Conservation (phyloP, 129 eudicot species). For the Arctium lappa region DNA sequence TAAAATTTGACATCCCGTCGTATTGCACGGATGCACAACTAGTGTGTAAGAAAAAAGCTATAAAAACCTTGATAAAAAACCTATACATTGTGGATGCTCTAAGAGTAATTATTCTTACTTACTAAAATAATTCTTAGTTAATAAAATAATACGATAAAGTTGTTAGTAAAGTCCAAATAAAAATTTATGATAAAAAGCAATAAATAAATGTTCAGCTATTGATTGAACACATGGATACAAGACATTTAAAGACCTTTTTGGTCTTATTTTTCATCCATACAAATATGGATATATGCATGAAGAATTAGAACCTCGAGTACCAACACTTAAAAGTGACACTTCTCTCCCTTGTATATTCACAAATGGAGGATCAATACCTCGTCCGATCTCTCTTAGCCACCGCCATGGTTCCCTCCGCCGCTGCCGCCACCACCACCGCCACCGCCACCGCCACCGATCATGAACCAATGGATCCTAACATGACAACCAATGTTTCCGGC, state of each 20-base stretch:
- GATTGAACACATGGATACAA: background rate
- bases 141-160: no score
- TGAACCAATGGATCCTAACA: background rate
- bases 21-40: no score
- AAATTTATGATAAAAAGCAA: background rate
- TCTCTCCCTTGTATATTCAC: background rate
- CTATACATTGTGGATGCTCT: no score
- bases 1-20: no score
- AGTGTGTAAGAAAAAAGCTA: no score
- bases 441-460: constrained; percentile 3
- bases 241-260: background rate
- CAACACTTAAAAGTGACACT: background rate
- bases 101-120: no score
- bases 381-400: constrained; percentile 30
- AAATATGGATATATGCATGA: background rate
- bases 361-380: constrained; percentile 17
- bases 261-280: background rate
- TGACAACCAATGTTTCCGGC: constrained; percentile 14
- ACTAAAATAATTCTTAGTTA: no score
- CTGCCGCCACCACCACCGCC: background rate
- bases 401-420: background rate
- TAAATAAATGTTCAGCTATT: background rate
- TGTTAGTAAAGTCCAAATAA: no score
- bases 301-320: background rate
- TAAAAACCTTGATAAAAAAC: no score